Evolutionary conservation across 169 alveolate genomes (phyloP).

Genomic region (Amoebophrya sp.): DNA sequence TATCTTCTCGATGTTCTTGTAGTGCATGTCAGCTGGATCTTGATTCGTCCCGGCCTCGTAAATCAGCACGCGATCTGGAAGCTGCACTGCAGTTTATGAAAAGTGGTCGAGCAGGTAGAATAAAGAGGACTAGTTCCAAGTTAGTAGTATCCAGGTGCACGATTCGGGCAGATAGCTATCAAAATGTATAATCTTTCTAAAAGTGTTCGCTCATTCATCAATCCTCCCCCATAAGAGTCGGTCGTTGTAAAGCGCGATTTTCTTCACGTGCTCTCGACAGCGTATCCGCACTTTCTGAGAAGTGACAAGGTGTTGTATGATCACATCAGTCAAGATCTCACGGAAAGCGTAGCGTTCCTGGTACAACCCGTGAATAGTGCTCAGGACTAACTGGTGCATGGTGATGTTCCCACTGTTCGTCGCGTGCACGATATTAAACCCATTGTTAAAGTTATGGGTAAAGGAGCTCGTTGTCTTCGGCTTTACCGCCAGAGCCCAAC

Average conservation of each 20-base stretch:
- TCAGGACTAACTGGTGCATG: conserved; percentile 60
- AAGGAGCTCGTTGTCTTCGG: background rate
- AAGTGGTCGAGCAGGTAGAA: background rate
- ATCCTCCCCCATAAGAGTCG: too few relatives aligned
- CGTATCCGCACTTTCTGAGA: conserved; percentile 71
- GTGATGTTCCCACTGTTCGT: conserved; percentile 70
- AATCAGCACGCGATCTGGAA: conserved; percentile 56
- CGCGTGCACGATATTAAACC: conserved; percentile 54
- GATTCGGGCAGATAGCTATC: too few relatives aligned
- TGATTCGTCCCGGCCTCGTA: conserved; percentile 46
- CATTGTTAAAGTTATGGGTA: background rate
- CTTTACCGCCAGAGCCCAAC: conserved; percentile 10
- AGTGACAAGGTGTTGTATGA: conserved; percentile 68
- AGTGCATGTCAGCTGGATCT: conserved; percentile 65
- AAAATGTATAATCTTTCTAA: too few relatives aligned
- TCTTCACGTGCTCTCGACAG: conserved; percentile 76
- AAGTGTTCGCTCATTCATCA: too few relatives aligned
- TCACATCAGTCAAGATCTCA: conserved; percentile 75
- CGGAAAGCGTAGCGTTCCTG: conserved; percentile 77
- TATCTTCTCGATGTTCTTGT: conserved; percentile 66
- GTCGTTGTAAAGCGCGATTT: conserved; percentile 77
- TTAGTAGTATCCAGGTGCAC: too few relatives aligned
- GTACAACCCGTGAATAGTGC: conserved; percentile 73
- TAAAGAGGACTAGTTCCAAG: too few relatives aligned
- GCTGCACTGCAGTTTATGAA: conserved; percentile 66